Evolutionary conservation across 2,329 filamentous ascomycete genomes (phyloP), one percentile per base, ranked within the genome.

Genomic region (Aspergillus sp.): DNA sequence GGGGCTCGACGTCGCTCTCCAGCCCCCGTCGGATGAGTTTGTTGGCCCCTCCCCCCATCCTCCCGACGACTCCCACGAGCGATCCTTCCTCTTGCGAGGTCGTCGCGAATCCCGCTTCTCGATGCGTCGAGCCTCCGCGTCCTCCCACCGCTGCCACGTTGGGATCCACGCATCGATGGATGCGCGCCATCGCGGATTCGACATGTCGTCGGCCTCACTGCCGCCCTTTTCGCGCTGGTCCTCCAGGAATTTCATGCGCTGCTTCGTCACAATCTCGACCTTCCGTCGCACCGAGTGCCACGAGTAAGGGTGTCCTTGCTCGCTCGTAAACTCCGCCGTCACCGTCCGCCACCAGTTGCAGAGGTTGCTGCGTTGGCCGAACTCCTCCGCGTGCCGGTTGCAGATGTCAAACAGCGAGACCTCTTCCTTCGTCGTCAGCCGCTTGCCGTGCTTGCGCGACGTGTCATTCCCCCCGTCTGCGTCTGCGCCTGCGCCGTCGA

Each of bases 241-340:
- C 9, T 74, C 70, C 0, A 77, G 67, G 51, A 74, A 75, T 60
- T 77, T 75, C 57, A 77, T 73, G 10, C 76, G 71, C 61, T 77
- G 75, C 51, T 76, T 77, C 20, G 76, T 77, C 6, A 76, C 73
- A 24, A 73, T 52, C 60, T 78, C 75, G 18, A 78, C 76, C 59
- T 77, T 78, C 29, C 76, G 70, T 16, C 76, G 75, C 26, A 78
- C 76, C 18, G 75, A 77, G 51, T 78, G 75, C 76, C 76, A 78
- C 22, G 74, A 76, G 60, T 78, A 78, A 10, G 75, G 75, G 52
- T 76, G 73, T 6, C 74, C 75, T 50, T 76, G 70, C 26, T 71
- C 68, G 12, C 63, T 66, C 6, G 71, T 75, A 57, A 78, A 78
- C 54, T 78, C 75, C 26, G 64, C 64, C 6, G 76, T 74, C 14